Evolutionary conservation across 352 stramenopile species (phyloP).

Genomic region (Phytophthora idaei): DNA sequence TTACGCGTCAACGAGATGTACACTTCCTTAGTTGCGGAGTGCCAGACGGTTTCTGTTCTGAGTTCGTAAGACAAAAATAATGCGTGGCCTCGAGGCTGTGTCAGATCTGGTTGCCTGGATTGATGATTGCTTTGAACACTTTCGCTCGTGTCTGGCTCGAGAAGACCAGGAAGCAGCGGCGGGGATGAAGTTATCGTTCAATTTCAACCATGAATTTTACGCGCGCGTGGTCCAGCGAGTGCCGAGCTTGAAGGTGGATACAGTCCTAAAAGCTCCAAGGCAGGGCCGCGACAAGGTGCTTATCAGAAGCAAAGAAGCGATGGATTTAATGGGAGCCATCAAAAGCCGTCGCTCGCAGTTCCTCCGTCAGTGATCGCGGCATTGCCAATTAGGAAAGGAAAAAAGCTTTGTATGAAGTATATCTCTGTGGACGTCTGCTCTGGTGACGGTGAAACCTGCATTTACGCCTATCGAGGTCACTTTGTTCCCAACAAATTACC

Average conservation of each 20-base stretch:
- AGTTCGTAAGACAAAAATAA: slow-evolving; percentile 1
- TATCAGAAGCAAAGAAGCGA: too few relatives aligned
- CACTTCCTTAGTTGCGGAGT: too few relatives aligned
- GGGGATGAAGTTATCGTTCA: not conserved
- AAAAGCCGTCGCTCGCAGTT: too few relatives aligned
- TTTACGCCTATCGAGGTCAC: not conserved
- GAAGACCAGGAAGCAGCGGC: not conserved
- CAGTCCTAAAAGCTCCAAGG: not conserved
- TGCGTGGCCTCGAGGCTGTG: slow-evolving; percentile 1
- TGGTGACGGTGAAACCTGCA: not conserved
- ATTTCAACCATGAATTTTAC: slow-evolving; percentile 8
- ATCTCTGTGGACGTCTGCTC: not conserved
- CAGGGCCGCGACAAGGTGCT: too few relatives aligned
- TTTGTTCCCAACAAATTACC: not conserved
- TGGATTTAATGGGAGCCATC: too few relatives aligned
- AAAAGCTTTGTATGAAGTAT: not conserved
- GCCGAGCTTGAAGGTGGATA: slow-evolving; percentile 2
- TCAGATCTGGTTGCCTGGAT: slow-evolving; percentile 14
- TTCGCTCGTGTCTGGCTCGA: not conserved
- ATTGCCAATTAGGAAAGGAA: not conserved
- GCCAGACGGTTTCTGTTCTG: slow-evolving; percentile 5
- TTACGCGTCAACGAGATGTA: slow-evolving; percentile 14
- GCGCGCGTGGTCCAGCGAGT: slow-evolving; percentile 4
- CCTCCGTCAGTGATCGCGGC: too few relatives aligned
- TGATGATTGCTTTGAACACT: slow-evolving; percentile 10